Conservation (phyloP, 2,329 filamentous ascomycete species). For the Neospermospora avenae region DNA sequence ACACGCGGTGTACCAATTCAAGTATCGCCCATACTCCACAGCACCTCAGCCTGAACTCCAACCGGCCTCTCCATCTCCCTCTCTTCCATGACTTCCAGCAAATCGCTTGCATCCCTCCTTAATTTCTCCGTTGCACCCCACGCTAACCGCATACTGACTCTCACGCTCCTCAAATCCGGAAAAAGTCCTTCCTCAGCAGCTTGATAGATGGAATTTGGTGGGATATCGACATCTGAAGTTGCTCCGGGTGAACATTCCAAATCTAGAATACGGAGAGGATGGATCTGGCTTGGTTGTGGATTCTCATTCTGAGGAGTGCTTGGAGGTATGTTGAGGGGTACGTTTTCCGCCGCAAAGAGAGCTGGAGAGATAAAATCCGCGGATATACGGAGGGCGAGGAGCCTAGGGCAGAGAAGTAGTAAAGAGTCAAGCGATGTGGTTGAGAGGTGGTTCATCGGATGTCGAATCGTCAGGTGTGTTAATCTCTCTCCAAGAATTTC, state of each 20-base stretch:
- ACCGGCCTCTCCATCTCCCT: slow-evolving; percentile 30
- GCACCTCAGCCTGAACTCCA: slow-evolving; percentile 28
- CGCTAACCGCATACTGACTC: slow-evolving; percentile 32
- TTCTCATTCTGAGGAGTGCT: too few relatives aligned
- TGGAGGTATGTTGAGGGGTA: not conserved
- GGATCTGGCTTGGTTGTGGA: not conserved
- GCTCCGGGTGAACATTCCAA: slow-evolving; percentile 33
- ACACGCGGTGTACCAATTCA: not conserved
- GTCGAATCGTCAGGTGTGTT: slow-evolving; percentile 33
- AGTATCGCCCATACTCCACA: slow-evolving; percentile 15
- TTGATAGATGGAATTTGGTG: slow-evolving; percentile 26
- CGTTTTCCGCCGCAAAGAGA: slow-evolving; percentile 23
- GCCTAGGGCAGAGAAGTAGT: slow-evolving; percentile 25
- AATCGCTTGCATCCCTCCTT: slow-evolving; percentile 26
- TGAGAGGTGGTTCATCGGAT: slow-evolving; percentile 33
- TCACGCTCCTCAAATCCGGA: slow-evolving; percentile 31
- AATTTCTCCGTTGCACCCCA: slow-evolving; percentile 30
- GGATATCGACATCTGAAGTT: slow-evolving; percentile 27
- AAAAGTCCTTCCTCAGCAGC: slow-evolving; percentile 30
- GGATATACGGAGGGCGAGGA: slow-evolving; percentile 32
- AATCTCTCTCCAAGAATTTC: slow-evolving; percentile 27
- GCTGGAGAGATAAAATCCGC: slow-evolving; percentile 33
- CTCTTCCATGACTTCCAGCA: slow-evolving; percentile 31
- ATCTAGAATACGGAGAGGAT: slow-evolving; percentile 33
- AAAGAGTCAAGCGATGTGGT: slow-evolving; percentile 26